Conservation (phyloP, 2,329 filamentous ascomycete genomes). For the Trichophyton benhamiae region DNA sequence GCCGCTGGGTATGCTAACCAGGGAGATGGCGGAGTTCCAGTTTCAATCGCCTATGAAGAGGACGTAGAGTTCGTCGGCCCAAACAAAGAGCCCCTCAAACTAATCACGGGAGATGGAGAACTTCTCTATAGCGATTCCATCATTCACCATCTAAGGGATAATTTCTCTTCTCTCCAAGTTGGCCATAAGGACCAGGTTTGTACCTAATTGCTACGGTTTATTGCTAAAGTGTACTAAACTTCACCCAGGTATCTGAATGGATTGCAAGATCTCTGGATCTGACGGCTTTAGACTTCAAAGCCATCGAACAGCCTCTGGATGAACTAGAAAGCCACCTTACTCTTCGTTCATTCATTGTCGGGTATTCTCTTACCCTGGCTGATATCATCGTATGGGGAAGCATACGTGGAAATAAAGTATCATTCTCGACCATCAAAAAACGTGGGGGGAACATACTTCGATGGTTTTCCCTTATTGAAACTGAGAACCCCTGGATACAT, state of each 20-base stretch:
- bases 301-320: conserved; percentile 59
- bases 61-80: neutral
- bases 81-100: neutral
- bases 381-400: conserved; percentile 77
- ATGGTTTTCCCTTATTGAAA: conserved; percentile 81
- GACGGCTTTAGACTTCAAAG: conserved; percentile 61
- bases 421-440: conserved; percentile 65
- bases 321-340: conserved; percentile 79
- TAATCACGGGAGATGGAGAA: neutral
- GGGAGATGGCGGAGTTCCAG: neutral
- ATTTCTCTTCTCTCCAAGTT: conserved; percentile 17
- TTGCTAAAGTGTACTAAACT: conserved; percentile 8
- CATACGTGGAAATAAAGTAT: conserved; percentile 73
- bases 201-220: neutral
- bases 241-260: conserved; percentile 20
- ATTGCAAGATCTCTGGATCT: conserved; percentile 46
- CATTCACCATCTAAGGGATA: neutral
- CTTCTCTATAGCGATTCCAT: neutral
- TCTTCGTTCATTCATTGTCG: conserved; percentile 73
- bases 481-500: conserved; percentile 64
- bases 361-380: conserved; percentile 62
- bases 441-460: conserved; percentile 63
- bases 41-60: neutral
- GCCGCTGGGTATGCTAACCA: conserved; percentile 30
- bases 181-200: conserved; percentile 24